Conservation (phyloP, 2,329 filamentous ascomycete genomes). For the Phyllosticta paracitricarpa region DNA sequence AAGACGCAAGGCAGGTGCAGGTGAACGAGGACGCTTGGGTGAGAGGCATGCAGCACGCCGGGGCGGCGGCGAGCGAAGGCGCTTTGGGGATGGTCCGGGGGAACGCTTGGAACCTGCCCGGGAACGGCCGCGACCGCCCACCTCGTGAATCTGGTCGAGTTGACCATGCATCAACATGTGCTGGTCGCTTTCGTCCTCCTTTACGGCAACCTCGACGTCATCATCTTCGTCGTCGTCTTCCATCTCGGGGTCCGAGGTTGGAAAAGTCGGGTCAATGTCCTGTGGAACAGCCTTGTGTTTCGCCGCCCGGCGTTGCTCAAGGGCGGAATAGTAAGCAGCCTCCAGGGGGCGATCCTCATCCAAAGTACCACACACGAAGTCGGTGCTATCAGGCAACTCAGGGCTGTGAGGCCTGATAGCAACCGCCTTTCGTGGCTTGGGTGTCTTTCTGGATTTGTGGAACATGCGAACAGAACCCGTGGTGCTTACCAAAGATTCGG, state of each 20-base stretch:
- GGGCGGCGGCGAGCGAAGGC: constrained; percentile 45
- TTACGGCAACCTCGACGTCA: constrained; percentile 28
- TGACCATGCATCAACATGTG: constrained; percentile 61
- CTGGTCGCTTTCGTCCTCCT: constrained; percentile 55
- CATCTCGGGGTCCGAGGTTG: constrained; percentile 80
- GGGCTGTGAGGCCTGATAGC: constrained; percentile 60
- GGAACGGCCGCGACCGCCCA: constrained; percentile 31
- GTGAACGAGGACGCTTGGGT: constrained; percentile 49
- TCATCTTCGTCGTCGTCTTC: constrained; percentile 62
- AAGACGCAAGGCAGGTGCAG: constrained; percentile 27
- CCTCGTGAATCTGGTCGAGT: constrained; percentile 57
- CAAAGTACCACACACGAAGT: constrained; percentile 96
- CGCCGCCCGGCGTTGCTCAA: constrained; percentile 58
- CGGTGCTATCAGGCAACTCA: constrained; percentile 90
- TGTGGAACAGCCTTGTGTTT: constrained; percentile 10
- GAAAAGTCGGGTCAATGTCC: constrained; percentile 85
- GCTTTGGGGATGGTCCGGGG: constrained; percentile 50
- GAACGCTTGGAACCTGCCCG: constrained; percentile 26
- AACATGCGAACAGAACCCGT: constrained; percentile 14
- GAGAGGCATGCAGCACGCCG: constrained; percentile 58
- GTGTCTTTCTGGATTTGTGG: constrained; percentile 20
- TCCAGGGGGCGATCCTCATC: constrained; percentile 95
- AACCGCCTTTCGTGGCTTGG: constrained; percentile 38
- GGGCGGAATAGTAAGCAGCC: constrained; percentile 77
- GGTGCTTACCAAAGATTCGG: constrained; percentile 39